phyloP scores from a whole-genome alignment of 768 basidiomycete genomes.

The Trametes coccinea region DNA sequence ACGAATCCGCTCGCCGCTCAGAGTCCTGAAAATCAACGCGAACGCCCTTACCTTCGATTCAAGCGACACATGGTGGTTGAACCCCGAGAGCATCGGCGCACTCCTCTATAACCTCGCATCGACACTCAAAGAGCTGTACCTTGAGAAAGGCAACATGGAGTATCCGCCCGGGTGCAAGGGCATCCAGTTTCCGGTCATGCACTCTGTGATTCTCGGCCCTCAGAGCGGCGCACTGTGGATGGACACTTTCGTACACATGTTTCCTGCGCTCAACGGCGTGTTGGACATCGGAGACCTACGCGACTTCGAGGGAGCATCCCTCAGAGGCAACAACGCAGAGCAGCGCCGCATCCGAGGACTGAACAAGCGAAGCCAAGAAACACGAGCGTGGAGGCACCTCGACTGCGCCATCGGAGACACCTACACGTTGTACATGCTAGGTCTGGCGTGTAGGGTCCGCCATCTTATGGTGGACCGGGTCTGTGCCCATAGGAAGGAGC shows the following conservation, averaged over 20 bases:
- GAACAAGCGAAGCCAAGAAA: background rate
- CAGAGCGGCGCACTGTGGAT: background rate
- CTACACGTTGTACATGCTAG: background rate
- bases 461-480: background rate
- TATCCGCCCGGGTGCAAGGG: background rate
- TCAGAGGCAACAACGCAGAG: background rate
- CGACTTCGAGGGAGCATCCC: background rate
- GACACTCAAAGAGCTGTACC: background rate
- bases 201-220: background rate
- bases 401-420: background rate
- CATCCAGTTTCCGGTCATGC: background rate
- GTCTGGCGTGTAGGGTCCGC: background rate
- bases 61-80: background rate
- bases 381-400: background rate
- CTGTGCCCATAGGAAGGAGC: background rate
- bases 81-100: background rate
- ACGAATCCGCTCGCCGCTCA: background rate
- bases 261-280: background rate
- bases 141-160: background rate
- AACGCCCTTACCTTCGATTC: background rate
- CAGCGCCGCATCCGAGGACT: background rate
- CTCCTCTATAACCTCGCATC: background rate
- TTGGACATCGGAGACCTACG: background rate
- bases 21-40: background rate
- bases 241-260: background rate